Evolutionary conservation across 1,284 basidiomycete species (phyloP).

Genomic region (Pterulicium gracile): DNA sequence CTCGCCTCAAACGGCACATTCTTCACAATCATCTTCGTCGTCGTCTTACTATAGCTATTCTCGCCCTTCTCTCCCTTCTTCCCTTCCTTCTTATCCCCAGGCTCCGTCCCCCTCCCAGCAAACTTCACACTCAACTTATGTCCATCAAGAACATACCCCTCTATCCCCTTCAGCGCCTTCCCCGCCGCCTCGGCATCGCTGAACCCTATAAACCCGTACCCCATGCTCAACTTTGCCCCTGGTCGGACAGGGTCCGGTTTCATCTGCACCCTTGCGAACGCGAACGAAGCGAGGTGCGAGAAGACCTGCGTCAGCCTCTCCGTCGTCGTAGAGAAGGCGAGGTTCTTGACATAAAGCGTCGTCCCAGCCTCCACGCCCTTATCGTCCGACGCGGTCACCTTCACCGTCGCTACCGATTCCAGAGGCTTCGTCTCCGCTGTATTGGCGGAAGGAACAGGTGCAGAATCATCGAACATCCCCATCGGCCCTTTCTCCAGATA

Average conservation of each 20-base stretch:
- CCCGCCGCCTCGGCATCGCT: conserved; percentile 64
- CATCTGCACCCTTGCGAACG: conserved; percentile 86
- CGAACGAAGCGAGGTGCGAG: conserved; percentile 70
- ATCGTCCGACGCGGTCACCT: conserved; percentile 21
- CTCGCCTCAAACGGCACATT: conserved; percentile 96
- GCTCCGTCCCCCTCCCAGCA: conserved; percentile 76
- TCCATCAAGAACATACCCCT: conserved; percentile 81
- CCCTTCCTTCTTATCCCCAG: conserved; percentile 34
- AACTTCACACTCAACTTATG: conserved; percentile 81
- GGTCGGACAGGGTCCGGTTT: conserved; percentile 79
- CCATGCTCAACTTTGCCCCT: conserved; percentile 70
- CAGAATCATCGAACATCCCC: conserved; percentile 57
- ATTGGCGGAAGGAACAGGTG: conserved; percentile 14
- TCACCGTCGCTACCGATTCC: conserved; percentile 15
- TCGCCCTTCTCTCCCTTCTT: conserved; percentile 28
- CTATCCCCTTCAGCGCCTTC: conserved; percentile 69
- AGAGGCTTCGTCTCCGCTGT: conserved; percentile 22
- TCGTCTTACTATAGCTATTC: conserved; percentile 41
- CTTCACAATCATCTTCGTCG: conserved; percentile 92
- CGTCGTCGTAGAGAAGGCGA: conserved; percentile 83
- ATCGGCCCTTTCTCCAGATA: conserved; percentile 91
- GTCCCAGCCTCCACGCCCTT: conserved; percentile 44
- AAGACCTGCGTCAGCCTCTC: conserved; percentile 67
- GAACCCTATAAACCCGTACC: conserved; percentile 95
- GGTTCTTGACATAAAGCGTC: conserved; percentile 93